Evolutionary conservation across 2,329 filamentous ascomycete genomes (phyloP), one percentile per base, ranked within the genome.

Genomic region (Esteya vermicola): DNA sequence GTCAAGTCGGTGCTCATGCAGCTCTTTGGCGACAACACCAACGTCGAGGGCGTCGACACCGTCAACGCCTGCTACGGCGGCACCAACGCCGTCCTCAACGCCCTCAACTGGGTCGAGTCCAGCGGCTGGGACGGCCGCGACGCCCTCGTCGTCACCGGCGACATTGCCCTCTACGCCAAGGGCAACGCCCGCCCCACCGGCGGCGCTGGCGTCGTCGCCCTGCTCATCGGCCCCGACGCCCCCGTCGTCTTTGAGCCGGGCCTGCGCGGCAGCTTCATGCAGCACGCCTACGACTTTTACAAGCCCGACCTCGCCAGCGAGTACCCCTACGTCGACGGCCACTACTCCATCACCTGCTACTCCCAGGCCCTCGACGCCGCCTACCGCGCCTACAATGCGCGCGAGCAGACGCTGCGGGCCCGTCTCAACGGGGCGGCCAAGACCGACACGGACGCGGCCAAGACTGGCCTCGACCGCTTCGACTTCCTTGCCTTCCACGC

Each of bases 1-100:
- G 83, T 88, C 66, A 89, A 89, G 73, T 81, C 81, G 23, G 81
- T 89, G 46, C 66, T 89, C 49, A 89, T 89, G 83, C 83, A 88
- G 68, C 70, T 89, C 34, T 86, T 89, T 52, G 74, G 78, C 55
- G 79, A 82, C 52, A 89, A 89, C 68, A 81, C 77, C 65, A 86
- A 82, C 65, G 67, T 89, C 45, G 83, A 89, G 66, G 83, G 83
- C 59, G 72, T 88, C 38, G 83, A 89, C 63, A 85, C 78, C 42
- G 62, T 88, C 59, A 89, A 89, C 57, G 83, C 83, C 49, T 89
- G 83, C 72, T 89, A 89, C 61, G 83, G 83, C 53, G 83, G 83
- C 49, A 89, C 83, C 61, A 88, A 85, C 54, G 83, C 83, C 48
- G 63, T 88, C 48, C 82, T 89, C 70, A 89, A 89, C 72, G 68